Evolutionary conservation across 768 basidiomycete species (phyloP), one percentile per base, ranked within the genome.

Genomic region (Collybia sordida): DNA sequence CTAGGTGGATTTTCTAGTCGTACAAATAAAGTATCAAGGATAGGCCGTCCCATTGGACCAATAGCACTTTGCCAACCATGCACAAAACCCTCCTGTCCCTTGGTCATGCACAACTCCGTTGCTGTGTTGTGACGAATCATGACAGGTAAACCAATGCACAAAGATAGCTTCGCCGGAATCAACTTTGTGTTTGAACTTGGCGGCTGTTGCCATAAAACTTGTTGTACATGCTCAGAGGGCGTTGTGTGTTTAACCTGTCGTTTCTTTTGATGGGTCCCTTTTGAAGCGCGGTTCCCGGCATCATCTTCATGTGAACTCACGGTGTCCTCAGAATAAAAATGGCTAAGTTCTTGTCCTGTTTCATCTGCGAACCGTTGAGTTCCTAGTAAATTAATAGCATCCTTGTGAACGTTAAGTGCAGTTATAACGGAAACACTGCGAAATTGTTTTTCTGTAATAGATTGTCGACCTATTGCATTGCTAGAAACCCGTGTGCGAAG

Each of bases 361-460:
- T 73, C 71, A 17, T 27, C 11, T 4, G 73, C 67, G 64, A 72
- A 77, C 12, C 64, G 50, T 12, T 44, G 7, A 15, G 46, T 28
- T 1, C 70, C 70, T 0, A 68, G 4, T 7, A 55, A n/a, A 57
- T 77, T 77, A 0, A 74, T 62, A 46, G 58, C 50, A 55, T 76
- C 74, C 49, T 69, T 67, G 21, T 69, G 60, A 9, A 57, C 24
- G 62, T 74, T 75, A 15, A 53, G 51, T 3, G 63, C 60, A 2
- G 70, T 73, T 23, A 78, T 77, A 11, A 75, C 60, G 3, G 73
- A 64, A 2, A 69, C 59, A 60, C 71, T 53, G 18, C 63, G 24
- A 44, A 72, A 75, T 2, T 42, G 23, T 7, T 53, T 38, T 2
- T 51, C 45, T 23, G 41, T 31, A 9, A 66, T 25, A 24, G 21